These are phyloP conservation scores for Populus pruinosa DNA, from an alignment of 345 rosid genomes.

Conservation along the genomic window DNA sequence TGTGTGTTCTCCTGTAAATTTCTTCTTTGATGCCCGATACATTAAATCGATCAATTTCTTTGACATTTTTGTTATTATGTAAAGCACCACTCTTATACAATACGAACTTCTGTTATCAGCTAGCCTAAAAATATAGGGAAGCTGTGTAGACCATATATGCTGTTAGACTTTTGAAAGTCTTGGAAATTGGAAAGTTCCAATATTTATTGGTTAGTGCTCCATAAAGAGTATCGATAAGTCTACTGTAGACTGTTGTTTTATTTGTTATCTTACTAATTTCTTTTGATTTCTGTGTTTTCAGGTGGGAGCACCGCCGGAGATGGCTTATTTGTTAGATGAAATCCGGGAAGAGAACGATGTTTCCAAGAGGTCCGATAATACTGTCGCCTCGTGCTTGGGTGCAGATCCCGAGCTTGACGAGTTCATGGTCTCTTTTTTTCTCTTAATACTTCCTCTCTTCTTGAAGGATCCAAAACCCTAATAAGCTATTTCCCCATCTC, in stretches of 20 bases:
- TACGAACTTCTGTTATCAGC: background rate
- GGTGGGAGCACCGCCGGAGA: conserved; percentile 62
- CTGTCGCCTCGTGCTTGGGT: conserved; percentile 27
- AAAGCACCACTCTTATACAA: background rate
- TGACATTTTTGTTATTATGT: background rate
- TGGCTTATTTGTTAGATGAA: conserved; percentile 36
- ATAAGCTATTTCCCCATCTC: background rate
- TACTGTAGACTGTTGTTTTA: background rate
- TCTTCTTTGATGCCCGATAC: background rate
- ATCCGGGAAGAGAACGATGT: conserved; percentile 31
- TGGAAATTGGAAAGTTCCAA: background rate
- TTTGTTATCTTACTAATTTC: background rate
- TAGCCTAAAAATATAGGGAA: background rate
- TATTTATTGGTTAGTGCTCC: background rate
- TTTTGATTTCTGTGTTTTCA: conserved; percentile 11
- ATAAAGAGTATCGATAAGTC: background rate
- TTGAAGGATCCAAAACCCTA: background rate
- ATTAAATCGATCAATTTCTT: background rate
- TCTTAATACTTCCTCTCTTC: background rate
- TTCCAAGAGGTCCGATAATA: conserved; percentile 9
- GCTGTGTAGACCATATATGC: background rate
- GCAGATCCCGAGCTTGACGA: conserved; percentile 63
- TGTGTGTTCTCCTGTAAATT: background rate
- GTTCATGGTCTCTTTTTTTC: conserved; percentile 45
- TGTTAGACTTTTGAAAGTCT: background rate